Evolutionary conservation across 352 stramenopile species (phyloP), one percentile per base, ranked within the genome.

Genomic region (Pythium guiyangense): DNA sequence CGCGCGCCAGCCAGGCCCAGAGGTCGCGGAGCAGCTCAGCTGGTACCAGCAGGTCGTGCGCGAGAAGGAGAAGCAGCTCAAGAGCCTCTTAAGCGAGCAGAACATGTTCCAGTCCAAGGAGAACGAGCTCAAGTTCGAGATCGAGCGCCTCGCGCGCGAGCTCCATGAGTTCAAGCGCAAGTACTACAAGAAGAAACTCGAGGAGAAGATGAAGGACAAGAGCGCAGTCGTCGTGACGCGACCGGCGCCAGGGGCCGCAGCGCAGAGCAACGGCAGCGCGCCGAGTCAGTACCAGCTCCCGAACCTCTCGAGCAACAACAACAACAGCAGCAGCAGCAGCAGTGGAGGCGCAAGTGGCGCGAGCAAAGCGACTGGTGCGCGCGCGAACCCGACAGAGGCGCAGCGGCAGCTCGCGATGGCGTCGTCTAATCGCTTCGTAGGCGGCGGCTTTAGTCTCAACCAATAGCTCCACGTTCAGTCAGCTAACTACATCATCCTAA

Each of bases 31-130:
- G 76, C 93, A 98, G 67, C 79, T 98, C 10, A 95, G 79, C 55
- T 94, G 87, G 66, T 98, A 98, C 63, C 92, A 98, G 74, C 85
- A 97, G 48, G 88, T 95, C 49, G 88, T 99, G 26, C 96, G 96
- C 59, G 93, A 98, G 54, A 99, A 99, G 68, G 92, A 95, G 10
- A 94, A 96, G 55, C 94, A 98, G 66, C 92, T 99, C 76, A 98
- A 98, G 71, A 95, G 92, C 20, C 92, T 99, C 71, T 86, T 97
- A 29, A 92, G 83, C 53, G 96, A 99, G 62, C 92, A 99, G 56
- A 99, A 99, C 70, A 99, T 99, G 96, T 93, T 96, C 55, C 77
- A 94, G 60, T 85, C 86, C 15, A 92, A 96, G 64, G 89, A 97
- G 43, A 96, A 96, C 62, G 94, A 98, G 59, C 91, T 97, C 60